Base-by-base conservation (phyloP, 139 green algal genomes). In the Protoeuglena noctilucae region DNA sequence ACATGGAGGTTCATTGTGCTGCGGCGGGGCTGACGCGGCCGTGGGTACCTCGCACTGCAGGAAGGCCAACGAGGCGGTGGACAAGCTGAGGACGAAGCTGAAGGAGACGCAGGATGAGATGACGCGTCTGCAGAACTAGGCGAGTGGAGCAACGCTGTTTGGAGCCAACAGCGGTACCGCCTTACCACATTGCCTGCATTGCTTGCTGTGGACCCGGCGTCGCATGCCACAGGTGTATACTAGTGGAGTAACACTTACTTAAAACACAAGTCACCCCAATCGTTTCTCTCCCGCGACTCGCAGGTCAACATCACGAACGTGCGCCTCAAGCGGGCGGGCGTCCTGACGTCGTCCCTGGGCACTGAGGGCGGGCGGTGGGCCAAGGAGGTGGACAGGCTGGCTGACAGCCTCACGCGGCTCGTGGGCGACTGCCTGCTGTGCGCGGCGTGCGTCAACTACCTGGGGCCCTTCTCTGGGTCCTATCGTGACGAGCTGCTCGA, bases 291-390 rank as follows among this genome's bases (percentile, higher is more conserved):
- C 40, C 45, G 59, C 56, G 56, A 57, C n/a, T n/a, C n/a, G 43
- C 34, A 63, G 73, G 77, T 71, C 5, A 70, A 82, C 30, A 63
- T 82, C 18, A 87, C 77, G 3, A 69, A 64, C n/a, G 66, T 73
- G 60, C 66, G 81, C 3, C 68, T 92, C 45, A 65, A 74, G 43
- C 69, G 78, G 5, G 82, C 82, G 9, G 78, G 73, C 28, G 87
- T 88, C 67, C 73, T 92, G 18, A 88, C 76, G 0, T 70, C 48
- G 40, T 80, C 62, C 0, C 71, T 92, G 21, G 78, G 63, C 1
- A 76, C 83, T 51, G 82, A 92, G 71, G 73, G 72, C 19, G 70
- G 86, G 31, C 72, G 82, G 3, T 92, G 82, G 82, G 54, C 72
- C 31, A 41, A 68, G 24, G 85, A 76, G 0, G 78, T 69, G 2